Percentiles rank a stretch among this genome's conserved stretches.
phyloP scores from a whole-genome alignment of 352 stramenopile species.

The Phytophthora syringae region DNA sequence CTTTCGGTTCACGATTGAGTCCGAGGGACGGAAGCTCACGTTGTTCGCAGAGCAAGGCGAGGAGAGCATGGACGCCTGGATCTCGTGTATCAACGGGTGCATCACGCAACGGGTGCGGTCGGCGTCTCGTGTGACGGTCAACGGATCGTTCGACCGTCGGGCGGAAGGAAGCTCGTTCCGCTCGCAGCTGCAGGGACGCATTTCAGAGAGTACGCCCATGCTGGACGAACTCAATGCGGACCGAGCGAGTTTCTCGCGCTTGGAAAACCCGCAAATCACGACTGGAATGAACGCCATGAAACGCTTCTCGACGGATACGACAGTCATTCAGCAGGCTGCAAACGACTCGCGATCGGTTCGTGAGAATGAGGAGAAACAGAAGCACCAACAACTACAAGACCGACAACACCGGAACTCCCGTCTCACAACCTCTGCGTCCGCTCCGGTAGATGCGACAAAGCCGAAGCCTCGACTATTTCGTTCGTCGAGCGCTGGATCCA shows the following conservation, averaged over 20 bases:
- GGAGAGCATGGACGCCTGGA: conserved; percentile 68
- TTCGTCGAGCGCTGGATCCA: conserved; percentile 73
- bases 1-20: conserved; percentile 74
- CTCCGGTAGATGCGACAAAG: conserved; percentile 34
- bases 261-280: conserved; percentile 35
- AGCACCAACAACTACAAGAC: conserved; percentile 32
- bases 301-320: conserved; percentile 70
- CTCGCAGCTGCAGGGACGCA: conserved; percentile 34
- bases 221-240: conserved; percentile 46
- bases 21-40: conserved; percentile 69
- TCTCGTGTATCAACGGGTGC: conserved; percentile 61
- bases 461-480: conserved; percentile 44
- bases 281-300: conserved; percentile 63
- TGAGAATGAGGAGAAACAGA: conserved; percentile 53
- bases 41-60: conserved; percentile 69
- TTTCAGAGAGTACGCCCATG: conserved; percentile 48
- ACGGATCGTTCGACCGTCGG: conserved; percentile 43
- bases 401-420: conserved; percentile 45
- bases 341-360: conserved; percentile 54
- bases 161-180: conserved; percentile 44
- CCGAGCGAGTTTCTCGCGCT: conserved; percentile 39
- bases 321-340: conserved; percentile 62
- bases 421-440: conserved; percentile 45
- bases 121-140: conserved; percentile 32
- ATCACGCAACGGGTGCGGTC: conserved; percentile 43